Evolutionary conservation across 2,329 filamentous ascomycete species (phyloP), one percentile per base, ranked within the genome.

Genomic region (Penicillium polonicum): DNA sequence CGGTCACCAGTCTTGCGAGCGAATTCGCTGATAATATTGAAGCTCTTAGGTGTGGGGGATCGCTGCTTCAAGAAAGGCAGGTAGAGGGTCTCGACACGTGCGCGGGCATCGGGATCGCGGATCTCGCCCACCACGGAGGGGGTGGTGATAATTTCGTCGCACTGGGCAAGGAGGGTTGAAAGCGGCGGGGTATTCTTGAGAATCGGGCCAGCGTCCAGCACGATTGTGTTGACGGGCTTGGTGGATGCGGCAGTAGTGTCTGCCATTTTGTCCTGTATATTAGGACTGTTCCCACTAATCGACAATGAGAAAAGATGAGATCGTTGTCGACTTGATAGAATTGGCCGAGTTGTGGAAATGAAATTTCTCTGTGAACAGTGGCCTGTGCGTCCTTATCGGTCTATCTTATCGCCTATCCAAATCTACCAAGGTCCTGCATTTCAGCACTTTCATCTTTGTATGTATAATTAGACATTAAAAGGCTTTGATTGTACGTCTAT

Each of bases 101-200:
- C 79, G 61, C 92, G 84, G 17, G 94, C 94, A 51, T 87, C 87
- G 48, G 87, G 85, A 79, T 97, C 93, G 70, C 90, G 80, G 64
- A 96, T 96, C 79, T 99, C 94, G 51, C 86, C 83, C 31, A 97
- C 81, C 55, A 99, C 91, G 8, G 89, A 87, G 0, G 92, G 92
- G 0, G 93, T 89, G 1, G 92, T 97, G 69, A 92, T 85, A 42
- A 97, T 82, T 58, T 83, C 80, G 68, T 94, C 88, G 48, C 91
- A 87, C 72, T 91, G 87, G 38, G 85, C 83, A 51, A 96, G 80
- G 12, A 99, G 85, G 0, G 89, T 91, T 45, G 91, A 95, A 25
- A 94, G 85, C 12, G 90, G 81, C 13, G 93, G 91, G 63, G 94
- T 88, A 77, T 97, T 97, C 72, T 93, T 93, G 74, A 99, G 92